phyloP scores from a whole-genome alignment of 306 rosid genomes.

The Cucurbita moschata region DNA sequence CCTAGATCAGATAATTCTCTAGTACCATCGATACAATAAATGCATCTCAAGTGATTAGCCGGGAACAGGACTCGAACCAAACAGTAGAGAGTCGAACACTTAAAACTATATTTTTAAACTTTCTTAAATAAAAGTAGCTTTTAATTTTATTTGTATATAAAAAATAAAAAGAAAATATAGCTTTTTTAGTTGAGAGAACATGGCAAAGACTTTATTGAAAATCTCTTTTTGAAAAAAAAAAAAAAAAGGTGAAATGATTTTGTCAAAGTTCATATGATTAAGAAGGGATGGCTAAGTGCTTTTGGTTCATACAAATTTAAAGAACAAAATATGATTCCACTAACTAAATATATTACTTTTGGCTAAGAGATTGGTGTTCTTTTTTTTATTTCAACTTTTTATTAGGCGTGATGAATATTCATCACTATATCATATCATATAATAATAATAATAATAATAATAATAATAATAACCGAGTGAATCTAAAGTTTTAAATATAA shows the following conservation, averaged over 20 bases:
- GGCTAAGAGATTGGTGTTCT: background rate
- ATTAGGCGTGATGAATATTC: slow-evolving; percentile 4
- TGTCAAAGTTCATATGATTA: background rate
- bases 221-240: background rate
- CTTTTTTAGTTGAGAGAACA: background rate
- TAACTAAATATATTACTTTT: background rate
- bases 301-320: background rate
- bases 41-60: too few species aligned
- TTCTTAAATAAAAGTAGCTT: background rate
- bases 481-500: background rate
- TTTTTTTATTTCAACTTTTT: background rate
- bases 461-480: too few species aligned
- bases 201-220: background rate
- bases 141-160: background rate
- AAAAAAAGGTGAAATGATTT: background rate
- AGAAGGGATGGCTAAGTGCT: background rate
- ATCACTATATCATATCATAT: background rate
- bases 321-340: background rate
- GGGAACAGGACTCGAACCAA: too few species aligned
- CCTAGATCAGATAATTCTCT: too few species aligned
- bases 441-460: too few species aligned
- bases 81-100: too few species aligned
- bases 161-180: background rate
- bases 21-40: too few species aligned
- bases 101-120: background rate